Evolutionary conservation across 106 monocot genomes (phyloP).

Genomic region (Xerophyta viscosa): DNA sequence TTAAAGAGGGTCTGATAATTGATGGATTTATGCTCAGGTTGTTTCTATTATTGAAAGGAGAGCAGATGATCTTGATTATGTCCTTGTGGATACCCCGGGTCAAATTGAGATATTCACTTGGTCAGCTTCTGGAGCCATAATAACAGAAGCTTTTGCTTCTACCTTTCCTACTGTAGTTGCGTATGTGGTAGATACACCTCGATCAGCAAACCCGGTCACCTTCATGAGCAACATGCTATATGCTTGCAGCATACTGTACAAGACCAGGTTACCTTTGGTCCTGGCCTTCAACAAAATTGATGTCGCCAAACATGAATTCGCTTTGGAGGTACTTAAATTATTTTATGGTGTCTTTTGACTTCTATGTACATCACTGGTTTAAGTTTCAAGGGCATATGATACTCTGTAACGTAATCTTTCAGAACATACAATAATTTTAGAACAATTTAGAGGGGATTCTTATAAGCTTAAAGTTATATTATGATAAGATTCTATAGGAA

Average conservation of each 20-base stretch:
- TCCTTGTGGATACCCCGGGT: constrained; percentile 91
- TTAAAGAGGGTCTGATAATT: neutral
- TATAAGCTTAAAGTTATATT: no score
- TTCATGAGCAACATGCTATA: constrained; percentile 99
- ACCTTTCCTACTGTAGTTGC: constrained; percentile 91
- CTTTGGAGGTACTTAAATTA: constrained; percentile 58
- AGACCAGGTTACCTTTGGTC: constrained; percentile 85
- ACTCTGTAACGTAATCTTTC: no score
- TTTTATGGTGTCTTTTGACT: no score
- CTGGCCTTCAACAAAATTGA: constrained; percentile 91
- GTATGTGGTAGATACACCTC: constrained; percentile 92
- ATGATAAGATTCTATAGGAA: no score
- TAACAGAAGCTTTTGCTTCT: constrained; percentile 93
- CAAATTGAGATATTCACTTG: constrained; percentile 99
- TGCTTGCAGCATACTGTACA: constrained; percentile 98
- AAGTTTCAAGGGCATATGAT: no score
- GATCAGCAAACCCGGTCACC: constrained; percentile 76
- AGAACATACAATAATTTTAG: no score
- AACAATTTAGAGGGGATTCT: no score
- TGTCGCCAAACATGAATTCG: constrained; percentile 94
- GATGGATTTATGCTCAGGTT: constrained; percentile 37
- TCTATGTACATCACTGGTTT: no score
- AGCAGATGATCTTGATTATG: constrained; percentile 92
- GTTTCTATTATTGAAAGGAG: constrained; percentile 73
- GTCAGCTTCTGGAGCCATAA: constrained; percentile 97